Conservation (phyloP, 805 yeast genomes). For the Yamadazyma phyllophila region DNA sequence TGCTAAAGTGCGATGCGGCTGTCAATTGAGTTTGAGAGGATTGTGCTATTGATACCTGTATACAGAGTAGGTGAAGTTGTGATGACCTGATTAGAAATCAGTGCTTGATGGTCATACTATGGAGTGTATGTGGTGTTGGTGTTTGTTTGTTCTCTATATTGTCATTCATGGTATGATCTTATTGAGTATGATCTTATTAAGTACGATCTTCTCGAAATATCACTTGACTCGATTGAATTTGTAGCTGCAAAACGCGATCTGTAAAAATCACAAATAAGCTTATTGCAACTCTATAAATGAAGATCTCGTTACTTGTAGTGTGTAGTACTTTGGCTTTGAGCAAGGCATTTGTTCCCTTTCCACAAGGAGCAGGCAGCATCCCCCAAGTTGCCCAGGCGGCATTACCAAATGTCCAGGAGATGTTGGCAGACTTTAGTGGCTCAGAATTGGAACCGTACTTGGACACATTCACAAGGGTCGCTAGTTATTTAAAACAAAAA, state of each 20-base stretch:
- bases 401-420: neutral
- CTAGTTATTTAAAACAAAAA: neutral
- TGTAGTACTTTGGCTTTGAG: neutral
- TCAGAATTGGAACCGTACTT: neutral
- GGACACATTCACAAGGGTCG: neutral
- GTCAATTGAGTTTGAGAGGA: neutral
- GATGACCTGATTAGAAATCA: too few species aligned
- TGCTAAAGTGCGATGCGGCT: slow-evolving; percentile 9
- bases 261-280: neutral
- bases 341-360: neutral
- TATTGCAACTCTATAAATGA: too few species aligned
- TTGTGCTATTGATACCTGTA: neutral
- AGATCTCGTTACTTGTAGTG: neutral
- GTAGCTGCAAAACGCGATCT: too few species aligned
- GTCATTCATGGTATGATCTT: too few species aligned
- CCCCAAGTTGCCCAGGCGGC: neutral
- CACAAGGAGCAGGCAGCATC: neutral
- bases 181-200: too few species aligned
- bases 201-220: too few species aligned
- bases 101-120: too few species aligned
- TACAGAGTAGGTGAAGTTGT: too few species aligned
- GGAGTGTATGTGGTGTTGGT: too few species aligned
- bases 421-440: neutral
- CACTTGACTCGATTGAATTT: too few species aligned
- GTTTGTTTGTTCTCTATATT: too few species aligned